A percentile compares a stretch with the other conserved stretches of the same genome.
Conservation (phyloP, 805 yeast species). For the Cyberlindnera petersonii region DNA sequence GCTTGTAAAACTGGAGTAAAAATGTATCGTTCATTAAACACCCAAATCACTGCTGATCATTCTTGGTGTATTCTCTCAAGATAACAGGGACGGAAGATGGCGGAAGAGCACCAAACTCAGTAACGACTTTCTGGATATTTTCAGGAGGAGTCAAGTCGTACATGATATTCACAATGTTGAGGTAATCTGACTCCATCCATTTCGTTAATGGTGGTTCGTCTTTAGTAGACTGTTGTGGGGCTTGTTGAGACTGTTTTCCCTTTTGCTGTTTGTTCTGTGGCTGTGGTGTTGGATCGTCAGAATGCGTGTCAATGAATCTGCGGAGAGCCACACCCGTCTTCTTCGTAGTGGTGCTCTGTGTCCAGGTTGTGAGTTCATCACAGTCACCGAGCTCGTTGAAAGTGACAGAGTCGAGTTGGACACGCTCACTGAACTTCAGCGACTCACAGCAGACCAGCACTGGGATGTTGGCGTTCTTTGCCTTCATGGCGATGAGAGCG, state of each 20-base stretch:
- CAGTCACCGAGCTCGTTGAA: constrained; percentile 85
- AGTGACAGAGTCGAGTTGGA: constrained; percentile 94
- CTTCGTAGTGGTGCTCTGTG: constrained; percentile 45
- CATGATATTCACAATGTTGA: constrained; percentile 78
- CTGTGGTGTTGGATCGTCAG: constrained; percentile 17
- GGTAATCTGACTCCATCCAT: constrained; percentile 60
- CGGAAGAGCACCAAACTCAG: constrained; percentile 94
- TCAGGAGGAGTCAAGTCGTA: constrained; percentile 94
- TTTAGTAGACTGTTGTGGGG: constrained; percentile 20
- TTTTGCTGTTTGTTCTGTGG: constrained; percentile 26
- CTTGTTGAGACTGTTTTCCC: constrained; percentile 23
- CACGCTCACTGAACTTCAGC: constrained; percentile 90
- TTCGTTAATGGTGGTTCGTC: constrained; percentile 45
- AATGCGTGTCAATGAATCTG: constrained; percentile 48
- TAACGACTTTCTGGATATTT: constrained; percentile 88
- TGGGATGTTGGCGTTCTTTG: constrained; percentile 83
- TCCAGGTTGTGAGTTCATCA: constrained; percentile 54
- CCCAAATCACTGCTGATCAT: constrained; percentile 4
- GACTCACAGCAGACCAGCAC: constrained; percentile 95
- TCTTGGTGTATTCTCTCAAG: constrained; percentile 76
- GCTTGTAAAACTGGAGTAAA: neutral
- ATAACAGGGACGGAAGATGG: constrained; percentile 98
- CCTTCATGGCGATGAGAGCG: constrained; percentile 88
- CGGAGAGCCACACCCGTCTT: constrained; percentile 52
- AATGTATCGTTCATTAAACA: neutral